phyloP scores from a whole-genome alignment of 345 rosid species.

The Gossypium longicalyx region DNA sequence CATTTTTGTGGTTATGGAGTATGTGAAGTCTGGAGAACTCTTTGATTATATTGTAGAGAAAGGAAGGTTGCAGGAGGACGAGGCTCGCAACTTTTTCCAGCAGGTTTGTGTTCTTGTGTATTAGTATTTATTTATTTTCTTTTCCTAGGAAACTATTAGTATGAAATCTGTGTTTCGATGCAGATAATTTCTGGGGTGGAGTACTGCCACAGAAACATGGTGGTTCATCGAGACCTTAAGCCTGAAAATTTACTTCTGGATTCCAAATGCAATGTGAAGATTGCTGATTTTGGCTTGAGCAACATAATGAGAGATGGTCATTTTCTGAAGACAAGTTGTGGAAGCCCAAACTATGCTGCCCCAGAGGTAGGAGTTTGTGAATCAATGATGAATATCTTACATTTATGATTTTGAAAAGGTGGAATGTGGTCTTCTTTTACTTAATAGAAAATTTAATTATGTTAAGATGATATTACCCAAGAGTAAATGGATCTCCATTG shows the following conservation, averaged over 20 bases:
- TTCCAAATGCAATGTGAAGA: slow-evolving; percentile 82
- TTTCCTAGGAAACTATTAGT: not conserved
- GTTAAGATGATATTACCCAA: not conserved
- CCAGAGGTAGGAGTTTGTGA: slow-evolving; percentile 54
- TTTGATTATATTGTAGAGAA: slow-evolving; percentile 93
- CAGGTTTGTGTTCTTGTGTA: slow-evolving; percentile 49
- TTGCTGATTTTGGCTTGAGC: slow-evolving; percentile 98
- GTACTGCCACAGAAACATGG: slow-evolving; percentile 88
- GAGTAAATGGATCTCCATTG: not conserved
- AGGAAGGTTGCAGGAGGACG: slow-evolving; percentile 87
- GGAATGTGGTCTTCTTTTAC: not conserved
- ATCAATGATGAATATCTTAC: slow-evolving; percentile 3
- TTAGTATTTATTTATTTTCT: slow-evolving; percentile 1
- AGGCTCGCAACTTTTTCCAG: slow-evolving; percentile 87
- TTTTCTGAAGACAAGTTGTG: slow-evolving; percentile 89
- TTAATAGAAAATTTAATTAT: not conserved
- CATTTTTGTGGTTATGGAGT: slow-evolving; percentile 86
- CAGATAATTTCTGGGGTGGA: slow-evolving; percentile 94
- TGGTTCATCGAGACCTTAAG: slow-evolving; percentile 93
- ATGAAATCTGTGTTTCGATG: slow-evolving; percentile 23
- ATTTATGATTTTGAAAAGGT: not conserved
- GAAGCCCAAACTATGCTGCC: slow-evolving; percentile 98
- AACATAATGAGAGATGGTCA: slow-evolving; percentile 95
- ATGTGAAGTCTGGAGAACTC: slow-evolving; percentile 90
- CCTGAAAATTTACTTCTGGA: slow-evolving; percentile 94